A percentile compares a stretch with the other conserved stretches of the same genome.
These are phyloP conservation scores for Flaveria trinervia DNA, from an alignment of 129 eudicot species.

Conservation along the genomic window DNA sequence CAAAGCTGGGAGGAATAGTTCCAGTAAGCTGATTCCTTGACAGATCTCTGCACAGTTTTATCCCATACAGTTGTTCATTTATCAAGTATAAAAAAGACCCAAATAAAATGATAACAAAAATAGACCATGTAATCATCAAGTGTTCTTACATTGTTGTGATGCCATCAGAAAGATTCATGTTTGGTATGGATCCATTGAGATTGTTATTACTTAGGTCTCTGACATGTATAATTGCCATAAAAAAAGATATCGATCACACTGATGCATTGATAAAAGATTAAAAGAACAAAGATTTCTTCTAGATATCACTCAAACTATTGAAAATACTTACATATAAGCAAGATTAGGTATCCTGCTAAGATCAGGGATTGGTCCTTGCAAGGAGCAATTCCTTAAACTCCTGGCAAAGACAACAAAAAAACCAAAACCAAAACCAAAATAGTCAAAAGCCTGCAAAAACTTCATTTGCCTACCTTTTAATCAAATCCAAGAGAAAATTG, in stretches of 20 bases:
- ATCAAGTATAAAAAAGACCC: neutral
- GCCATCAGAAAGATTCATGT: conserved; percentile 49
- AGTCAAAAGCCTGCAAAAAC: neutral
- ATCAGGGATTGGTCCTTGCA: conserved; percentile 79
- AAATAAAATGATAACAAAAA: neutral
- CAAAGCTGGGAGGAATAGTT: conserved; percentile 65
- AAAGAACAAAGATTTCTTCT: neutral
- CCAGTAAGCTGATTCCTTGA: conserved; percentile 73
- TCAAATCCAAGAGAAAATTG: neutral
- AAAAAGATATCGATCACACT: conserved; percentile 20
- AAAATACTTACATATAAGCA: conserved; percentile 66
- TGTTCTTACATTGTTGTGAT: conserved; percentile 76
- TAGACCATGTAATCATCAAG: conserved; percentile 6
- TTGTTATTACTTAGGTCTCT: conserved; percentile 71
- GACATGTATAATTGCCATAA: conserved; percentile 29
- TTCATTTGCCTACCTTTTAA: neutral
- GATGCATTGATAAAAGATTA: neutral
- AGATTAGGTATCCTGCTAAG: conserved; percentile 62
- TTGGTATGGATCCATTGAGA: conserved; percentile 66
- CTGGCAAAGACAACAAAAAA: conserved; percentile 50
- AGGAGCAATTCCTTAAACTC: conserved; percentile 88
- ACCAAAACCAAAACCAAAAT: neutral
- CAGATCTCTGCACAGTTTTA: conserved; percentile 60
- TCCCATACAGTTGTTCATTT: neutral
- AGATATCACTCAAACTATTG: conserved; percentile 7